Evolutionary conservation across 306 rosid genomes (phyloP), one percentile per base, ranked within the genome.

Genomic region (Rosa rugosa): DNA sequence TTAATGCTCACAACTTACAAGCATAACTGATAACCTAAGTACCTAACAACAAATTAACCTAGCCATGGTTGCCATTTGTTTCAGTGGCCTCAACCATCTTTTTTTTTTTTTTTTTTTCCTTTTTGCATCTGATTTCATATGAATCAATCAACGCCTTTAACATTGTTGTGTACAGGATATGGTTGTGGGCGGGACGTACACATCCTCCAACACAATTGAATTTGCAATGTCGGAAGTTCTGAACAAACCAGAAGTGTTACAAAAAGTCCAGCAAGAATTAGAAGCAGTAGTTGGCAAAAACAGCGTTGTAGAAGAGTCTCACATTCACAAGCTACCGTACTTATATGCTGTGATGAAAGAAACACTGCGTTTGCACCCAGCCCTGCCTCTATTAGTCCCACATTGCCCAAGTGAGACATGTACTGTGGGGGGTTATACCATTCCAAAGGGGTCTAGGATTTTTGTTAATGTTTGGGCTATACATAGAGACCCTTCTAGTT

Each of bases 381-480:
- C 50, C 1, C 84, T 89, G 46, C 97, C 97, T 0, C 78, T 89
- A 0, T 8, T 90, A 41, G 65, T 86, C 20, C 94, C 94, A 2
- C 98, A 82, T 22, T 74, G 86, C 51, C 96, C 97, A 0, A 88
- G 87, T 46, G 75, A 88, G 75, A 80, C 85, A 3, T 64, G 87
- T 46, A 71, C 2, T 0, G 64, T 89, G 1, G 94, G 86, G 65
- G 92, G 89, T n/a, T 92, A 88, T 87, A 79, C 87, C 0, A 76
- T 94, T 23, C 97, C 97, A 2, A 69, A 87, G 75, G 94, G 96
- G 0, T 77, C 89, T 42, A 60, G 87, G 2, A 82, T 94, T 18
- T 83, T 92, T 11, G 18, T 94, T 13, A 94, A 92, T 0, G 91
- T 87, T 0, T 94, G 98, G 96, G 96, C 97, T 4, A 89, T 89